These are phyloP conservation scores for Starmerella sirachaensis DNA, from an alignment of 805 yeast genomes.

Conservation along the genomic window DNA sequence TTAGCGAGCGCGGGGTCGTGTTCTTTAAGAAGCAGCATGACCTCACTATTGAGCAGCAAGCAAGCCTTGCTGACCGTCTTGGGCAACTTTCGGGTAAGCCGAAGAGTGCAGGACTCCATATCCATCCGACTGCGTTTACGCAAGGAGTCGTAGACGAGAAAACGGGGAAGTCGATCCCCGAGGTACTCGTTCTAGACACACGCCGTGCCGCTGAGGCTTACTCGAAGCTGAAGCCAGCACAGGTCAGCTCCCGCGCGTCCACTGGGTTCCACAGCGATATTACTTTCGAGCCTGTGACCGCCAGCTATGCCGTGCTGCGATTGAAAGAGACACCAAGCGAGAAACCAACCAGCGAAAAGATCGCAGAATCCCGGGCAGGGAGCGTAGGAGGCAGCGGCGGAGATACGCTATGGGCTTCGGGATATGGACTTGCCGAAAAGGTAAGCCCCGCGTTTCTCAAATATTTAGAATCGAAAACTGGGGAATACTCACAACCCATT, in stretches of 20 bases:
- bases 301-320: constrained; percentile 40
- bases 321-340: constrained; percentile 35
- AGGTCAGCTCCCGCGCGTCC: background rate
- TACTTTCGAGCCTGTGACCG: constrained; percentile 43
- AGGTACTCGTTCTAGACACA: constrained; percentile 7
- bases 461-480: constrained; percentile 35
- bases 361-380: constrained; percentile 7
- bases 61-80: constrained; percentile 7
- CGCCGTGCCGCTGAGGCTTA: constrained; percentile 2
- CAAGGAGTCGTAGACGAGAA: constrained; percentile 7
- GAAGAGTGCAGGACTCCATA: constrained; percentile 9
- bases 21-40: constrained; percentile 37
- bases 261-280: constrained; percentile 40
- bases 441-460: constrained; percentile 37
- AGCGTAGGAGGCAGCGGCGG: constrained; percentile 26
- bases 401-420: constrained; percentile 42
- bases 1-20: constrained; percentile 39
- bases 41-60: constrained; percentile 22
- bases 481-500: constrained; percentile 17
- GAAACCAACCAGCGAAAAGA: constrained; percentile 3
- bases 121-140: constrained; percentile 13
- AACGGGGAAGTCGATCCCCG: constrained; percentile 7
- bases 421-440: constrained; percentile 41
- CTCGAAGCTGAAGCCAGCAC: background rate
- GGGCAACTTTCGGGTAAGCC: constrained; percentile 11